Base-by-base conservation (phyloP, 768 basidiomycete species). In the Pholiota microspora region DNA sequence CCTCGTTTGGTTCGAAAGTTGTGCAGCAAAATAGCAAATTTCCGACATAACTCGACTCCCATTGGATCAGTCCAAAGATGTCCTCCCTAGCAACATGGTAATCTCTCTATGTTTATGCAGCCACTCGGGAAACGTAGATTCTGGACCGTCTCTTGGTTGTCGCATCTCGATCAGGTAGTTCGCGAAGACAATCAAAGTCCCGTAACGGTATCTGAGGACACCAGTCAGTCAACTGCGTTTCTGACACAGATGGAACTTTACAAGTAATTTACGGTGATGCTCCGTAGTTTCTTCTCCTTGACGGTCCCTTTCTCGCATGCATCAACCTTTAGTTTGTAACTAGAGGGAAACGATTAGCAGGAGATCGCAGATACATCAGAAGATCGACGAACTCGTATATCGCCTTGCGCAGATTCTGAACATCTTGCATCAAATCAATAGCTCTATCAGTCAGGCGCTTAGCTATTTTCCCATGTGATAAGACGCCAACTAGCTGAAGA, bases 381-480 rank as follows among this genome's bases (percentile, higher is more conserved):
- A 13, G 13, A 24, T 29, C 25, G 31, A 74, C 89, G 69, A 67
- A 98, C 89, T 96, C 92, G 66, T 92, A 97, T 46, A 99, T 88
- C 0, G 97, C 93, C 68, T 92, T 92, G 31, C 97, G 84, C 34
- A 99, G 76, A 66, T 99, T 99, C 70, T 99, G 97, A 0, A 99
- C 95, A 59, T 95, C 94, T 71, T 92, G 89, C 91, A 94, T 94
- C 61, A 86, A 71, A 70, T 98, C 95, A 60, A 97, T 85, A 1
- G 89, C 93, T 21, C 83, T 75, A 68, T 98, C 96, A 0, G 94
- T 87, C 56, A 98, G 69, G 36, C 85, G 83, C 71, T 99, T 99
- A 9, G 97, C 96, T 8, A 86, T 74, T 69, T 98, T 98, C 16
- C 97, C 96, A 62, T 95, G 82, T 7, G 91, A 89, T 27, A 98